Evolutionary conservation across 345 rosid species (phyloP).

Genomic region (Xanthoceras sorbifolium): DNA sequence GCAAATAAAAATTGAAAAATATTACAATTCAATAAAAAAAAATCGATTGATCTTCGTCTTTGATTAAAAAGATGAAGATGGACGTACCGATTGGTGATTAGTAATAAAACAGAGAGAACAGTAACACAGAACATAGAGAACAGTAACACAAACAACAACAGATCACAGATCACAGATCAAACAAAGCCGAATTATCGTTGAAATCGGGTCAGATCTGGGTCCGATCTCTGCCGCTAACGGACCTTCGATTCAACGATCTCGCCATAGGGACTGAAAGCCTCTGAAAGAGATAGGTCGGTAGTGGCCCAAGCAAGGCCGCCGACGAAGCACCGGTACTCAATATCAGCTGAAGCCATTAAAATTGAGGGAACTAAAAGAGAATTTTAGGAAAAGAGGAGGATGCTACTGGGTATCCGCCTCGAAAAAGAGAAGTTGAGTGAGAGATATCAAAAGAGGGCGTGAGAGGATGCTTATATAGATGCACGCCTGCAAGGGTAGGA

Average conservation of each 20-base stretch:
- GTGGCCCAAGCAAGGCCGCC: slow-evolving; percentile 99
- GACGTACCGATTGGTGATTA: slow-evolving; percentile 75
- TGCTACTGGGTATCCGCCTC: not conserved
- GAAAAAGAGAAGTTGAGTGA: not conserved
- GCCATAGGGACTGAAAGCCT: slow-evolving; percentile 69
- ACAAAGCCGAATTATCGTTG: slow-evolving; percentile 28
- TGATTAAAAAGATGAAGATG: slow-evolving; percentile 62
- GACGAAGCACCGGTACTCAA: slow-evolving; percentile 85
- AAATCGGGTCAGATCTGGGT: slow-evolving; percentile 45
- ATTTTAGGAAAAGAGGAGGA: not conserved
- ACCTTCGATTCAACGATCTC: slow-evolving; percentile 97
- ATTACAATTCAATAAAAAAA: not conserved
- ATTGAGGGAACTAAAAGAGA: not conserved
- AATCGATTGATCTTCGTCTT: slow-evolving; percentile 73
- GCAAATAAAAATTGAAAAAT: not conserved
- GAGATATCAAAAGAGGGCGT: not conserved
- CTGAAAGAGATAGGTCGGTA: slow-evolving; percentile 55
- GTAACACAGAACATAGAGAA: slow-evolving; percentile 58
- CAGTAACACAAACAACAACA: slow-evolving; percentile 63
- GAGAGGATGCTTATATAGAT: not conserved
- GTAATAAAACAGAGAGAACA: slow-evolving; percentile 35
- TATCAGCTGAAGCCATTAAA: slow-evolving; percentile 63
- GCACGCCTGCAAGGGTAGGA: not conserved
- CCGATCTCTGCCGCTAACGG: slow-evolving; percentile 62
- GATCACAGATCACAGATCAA: slow-evolving; percentile 61